Evolutionary conservation across 352 stramenopile species (phyloP).

Genomic region (Phytophthora hybrid): DNA sequence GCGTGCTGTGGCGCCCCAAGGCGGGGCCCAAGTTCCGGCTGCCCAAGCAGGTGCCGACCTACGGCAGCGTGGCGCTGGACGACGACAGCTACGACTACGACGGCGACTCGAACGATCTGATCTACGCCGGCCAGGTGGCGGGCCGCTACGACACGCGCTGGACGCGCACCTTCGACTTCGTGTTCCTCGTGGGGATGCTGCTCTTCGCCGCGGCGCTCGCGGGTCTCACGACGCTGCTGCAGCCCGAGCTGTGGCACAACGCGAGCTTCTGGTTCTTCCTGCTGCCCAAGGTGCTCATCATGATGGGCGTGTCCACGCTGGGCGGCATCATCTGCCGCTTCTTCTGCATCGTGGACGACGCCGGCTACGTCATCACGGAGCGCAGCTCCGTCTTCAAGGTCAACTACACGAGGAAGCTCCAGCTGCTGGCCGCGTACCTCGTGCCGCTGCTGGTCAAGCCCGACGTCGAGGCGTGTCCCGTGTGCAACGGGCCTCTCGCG

Average conservation of each 20-base stretch:
- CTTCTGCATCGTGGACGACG: conserved; percentile 85
- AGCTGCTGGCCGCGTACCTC: conserved; percentile 82
- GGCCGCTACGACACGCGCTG: conserved; percentile 86
- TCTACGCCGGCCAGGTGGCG: conserved; percentile 84
- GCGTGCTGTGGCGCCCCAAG: conserved; percentile 80
- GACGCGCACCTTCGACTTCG: conserved; percentile 87
- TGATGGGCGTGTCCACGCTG: conserved; percentile 84
- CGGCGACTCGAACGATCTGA: conserved; percentile 82
- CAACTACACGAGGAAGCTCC: conserved; percentile 89
- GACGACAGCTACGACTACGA: conserved; percentile 80
- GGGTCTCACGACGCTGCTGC: conserved; percentile 61
- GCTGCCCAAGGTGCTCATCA: conserved; percentile 80
- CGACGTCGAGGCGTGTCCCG: conserved; percentile 47
- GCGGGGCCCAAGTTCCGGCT: conserved; percentile 80
- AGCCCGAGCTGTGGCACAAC: conserved; percentile 72
- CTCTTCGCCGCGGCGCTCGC: conserved; percentile 57
- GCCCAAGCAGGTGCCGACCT: conserved; percentile 82
- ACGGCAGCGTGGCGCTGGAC: conserved; percentile 73
- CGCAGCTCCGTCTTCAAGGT: conserved; percentile 87
- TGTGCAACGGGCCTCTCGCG: conserved; percentile 63
- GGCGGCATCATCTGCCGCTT: conserved; percentile 83
- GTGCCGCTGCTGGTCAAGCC: conserved; percentile 82
- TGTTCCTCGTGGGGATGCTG: conserved; percentile 77
- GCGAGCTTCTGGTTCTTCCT: conserved; percentile 84
- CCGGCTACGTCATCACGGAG: conserved; percentile 88